Percentiles rank a stretch among this genome's conserved stretches.
phyloP scores from a whole-genome alignment of 23 red algal species.

The Gracilaria caudata region DNA sequence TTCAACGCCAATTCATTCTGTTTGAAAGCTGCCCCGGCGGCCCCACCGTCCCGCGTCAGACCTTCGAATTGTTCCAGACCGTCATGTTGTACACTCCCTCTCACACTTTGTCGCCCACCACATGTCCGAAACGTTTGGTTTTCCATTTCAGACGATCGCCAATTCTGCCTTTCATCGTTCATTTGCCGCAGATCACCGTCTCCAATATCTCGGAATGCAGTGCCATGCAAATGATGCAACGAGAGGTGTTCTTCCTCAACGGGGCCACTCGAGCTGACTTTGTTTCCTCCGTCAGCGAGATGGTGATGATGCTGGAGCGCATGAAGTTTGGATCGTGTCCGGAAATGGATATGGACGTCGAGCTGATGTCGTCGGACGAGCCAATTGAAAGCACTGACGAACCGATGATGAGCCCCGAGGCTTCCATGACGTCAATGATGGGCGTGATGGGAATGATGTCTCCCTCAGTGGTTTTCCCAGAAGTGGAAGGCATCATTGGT shows the following conservation, averaged over 20 bases:
- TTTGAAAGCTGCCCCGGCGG: neutral
- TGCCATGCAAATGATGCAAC: neutral
- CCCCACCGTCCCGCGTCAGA: neutral
- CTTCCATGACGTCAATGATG: neutral
- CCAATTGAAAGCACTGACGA: neutral
- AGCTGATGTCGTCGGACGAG: neutral
- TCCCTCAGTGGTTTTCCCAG: neutral
- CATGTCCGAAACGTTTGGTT: neutral
- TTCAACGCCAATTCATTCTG: neutral
- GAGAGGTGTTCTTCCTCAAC: neutral
- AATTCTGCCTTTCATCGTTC: neutral
- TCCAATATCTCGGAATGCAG: neutral
- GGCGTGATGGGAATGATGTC: neutral
- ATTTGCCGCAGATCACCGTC: neutral
- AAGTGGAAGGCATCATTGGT: neutral
- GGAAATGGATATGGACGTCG: neutral
- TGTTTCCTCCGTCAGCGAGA: neutral
- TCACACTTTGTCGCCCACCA: neutral
- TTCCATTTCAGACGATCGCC: conserved; percentile 5
- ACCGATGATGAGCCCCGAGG: neutral
- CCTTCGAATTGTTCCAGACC: neutral
- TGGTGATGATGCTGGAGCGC: neutral
- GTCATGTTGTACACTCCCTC: conserved; percentile 3
- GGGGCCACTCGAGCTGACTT: neutral
- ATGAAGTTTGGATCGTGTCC: conserved; percentile 1